Evolutionary conservation across 176 grass and related monocot species (phyloP).

Genomic region (Avena eriantha): DNA sequence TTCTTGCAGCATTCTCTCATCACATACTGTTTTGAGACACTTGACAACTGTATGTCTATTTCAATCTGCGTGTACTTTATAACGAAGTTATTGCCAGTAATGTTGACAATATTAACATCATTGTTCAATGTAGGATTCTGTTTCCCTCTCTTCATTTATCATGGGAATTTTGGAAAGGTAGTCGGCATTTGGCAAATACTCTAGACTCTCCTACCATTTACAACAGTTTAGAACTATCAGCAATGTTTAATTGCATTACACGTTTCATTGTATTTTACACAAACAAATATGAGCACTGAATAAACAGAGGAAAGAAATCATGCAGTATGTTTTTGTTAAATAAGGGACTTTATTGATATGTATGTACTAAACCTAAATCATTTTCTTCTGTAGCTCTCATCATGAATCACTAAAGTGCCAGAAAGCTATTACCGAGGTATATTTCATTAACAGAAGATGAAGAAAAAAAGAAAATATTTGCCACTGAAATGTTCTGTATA

Average conservation of each 20-base stretch:
- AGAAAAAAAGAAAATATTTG: constrained; percentile 28
- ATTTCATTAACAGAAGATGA: constrained; percentile 27
- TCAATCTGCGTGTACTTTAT: constrained; percentile 13
- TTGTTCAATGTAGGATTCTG: constrained; percentile 64
- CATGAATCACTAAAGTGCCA: constrained; percentile 91
- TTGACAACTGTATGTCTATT: constrained; percentile 68
- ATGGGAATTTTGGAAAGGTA: constrained; percentile 92
- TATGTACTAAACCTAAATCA: constrained; percentile 36
- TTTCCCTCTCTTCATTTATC: constrained; percentile 82
- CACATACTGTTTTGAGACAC: constrained; percentile 78
- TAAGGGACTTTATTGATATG: constrained; percentile 12
- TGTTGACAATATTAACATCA: constrained; percentile 36
- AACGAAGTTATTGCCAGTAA: constrained; percentile 27
- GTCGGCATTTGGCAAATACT: constrained; percentile 24
- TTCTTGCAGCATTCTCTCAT: constrained; percentile 79
- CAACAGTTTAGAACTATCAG: constrained; percentile 7
- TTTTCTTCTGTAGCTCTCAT: constrained; percentile 74
- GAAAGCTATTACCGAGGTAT: constrained; percentile 95
- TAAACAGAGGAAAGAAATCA: constrained; percentile 11
- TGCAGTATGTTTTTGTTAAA: constrained; percentile 37
- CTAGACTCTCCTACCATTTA: constrained; percentile 4
- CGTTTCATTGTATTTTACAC: constrained; percentile 22
- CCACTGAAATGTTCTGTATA: constrained; percentile 39
- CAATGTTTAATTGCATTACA: constrained; percentile 14
- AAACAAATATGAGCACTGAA: constrained; percentile 17